Evolutionary conservation across 1,284 basidiomycete genomes (phyloP).

Genomic region (Malassezia pachydermatis): DNA sequence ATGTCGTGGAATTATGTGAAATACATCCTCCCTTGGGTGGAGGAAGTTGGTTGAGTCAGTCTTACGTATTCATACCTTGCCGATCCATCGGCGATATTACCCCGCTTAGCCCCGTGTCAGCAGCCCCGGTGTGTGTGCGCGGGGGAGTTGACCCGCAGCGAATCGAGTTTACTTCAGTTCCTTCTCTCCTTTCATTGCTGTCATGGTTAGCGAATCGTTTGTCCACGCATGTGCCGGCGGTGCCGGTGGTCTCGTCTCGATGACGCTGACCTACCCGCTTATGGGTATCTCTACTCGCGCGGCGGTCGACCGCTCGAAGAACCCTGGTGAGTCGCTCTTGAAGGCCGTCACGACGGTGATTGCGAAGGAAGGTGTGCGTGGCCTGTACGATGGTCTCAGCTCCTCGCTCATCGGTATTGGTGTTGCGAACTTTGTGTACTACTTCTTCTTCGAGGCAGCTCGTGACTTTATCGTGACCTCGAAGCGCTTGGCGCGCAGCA

Average conservation of each 20-base stretch:
- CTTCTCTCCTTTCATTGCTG: background rate
- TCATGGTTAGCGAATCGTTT: constrained; percentile 57
- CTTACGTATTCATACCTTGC: too few relatives aligned
- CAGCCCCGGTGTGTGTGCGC: too few relatives aligned
- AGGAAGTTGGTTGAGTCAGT: too few relatives aligned
- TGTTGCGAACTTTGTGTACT: constrained; percentile 69
- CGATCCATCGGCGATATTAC: too few relatives aligned
- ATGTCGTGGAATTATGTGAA: too few relatives aligned
- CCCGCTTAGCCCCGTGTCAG: too few relatives aligned
- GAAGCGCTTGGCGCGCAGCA: constrained; percentile 39
- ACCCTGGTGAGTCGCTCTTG: constrained; percentile 54
- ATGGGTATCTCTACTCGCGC: constrained; percentile 85
- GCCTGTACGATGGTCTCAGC: constrained; percentile 76
- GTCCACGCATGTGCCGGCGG: constrained; percentile 85
- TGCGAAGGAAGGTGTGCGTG: constrained; percentile 70
- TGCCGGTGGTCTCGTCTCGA: constrained; percentile 66
- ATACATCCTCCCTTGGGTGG: too few relatives aligned
- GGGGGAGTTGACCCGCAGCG: too few relatives aligned
- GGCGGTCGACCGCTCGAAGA: constrained; percentile 74
- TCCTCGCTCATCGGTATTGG: constrained; percentile 83
- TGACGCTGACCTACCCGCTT: constrained; percentile 55
- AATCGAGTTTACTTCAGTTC: background rate
- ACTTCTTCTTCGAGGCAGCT: constrained; percentile 49
- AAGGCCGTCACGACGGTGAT: constrained; percentile 61
- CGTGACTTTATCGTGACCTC: constrained; percentile 44